Conservation (phyloP, 2,329 filamentous ascomycete species). For the Diplocarpon mali region DNA sequence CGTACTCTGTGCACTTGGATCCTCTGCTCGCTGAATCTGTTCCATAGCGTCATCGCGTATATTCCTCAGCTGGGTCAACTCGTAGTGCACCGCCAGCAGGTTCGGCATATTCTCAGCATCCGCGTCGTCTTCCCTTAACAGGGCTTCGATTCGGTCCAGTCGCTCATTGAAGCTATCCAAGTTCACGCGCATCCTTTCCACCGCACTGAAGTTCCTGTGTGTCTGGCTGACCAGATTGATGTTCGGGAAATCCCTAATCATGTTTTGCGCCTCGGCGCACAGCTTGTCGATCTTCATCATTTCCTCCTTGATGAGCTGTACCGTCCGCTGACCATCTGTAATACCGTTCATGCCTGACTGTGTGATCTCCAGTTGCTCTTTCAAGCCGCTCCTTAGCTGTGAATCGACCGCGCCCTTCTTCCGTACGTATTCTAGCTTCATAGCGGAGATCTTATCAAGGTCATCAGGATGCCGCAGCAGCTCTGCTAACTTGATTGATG, state of each 20-base stretch:
- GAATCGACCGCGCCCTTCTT: constrained; percentile 89
- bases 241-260: constrained; percentile 91
- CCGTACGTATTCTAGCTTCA: constrained; percentile 86
- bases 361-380: constrained; percentile 88
- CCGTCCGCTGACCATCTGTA: constrained; percentile 79
- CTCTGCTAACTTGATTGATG: constrained; percentile 63
- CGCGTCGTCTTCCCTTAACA: constrained; percentile 74
- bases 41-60: constrained; percentile 95
- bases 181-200: constrained; percentile 85
- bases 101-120: constrained; percentile 89
- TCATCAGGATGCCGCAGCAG: constrained; percentile 92
- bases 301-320: constrained; percentile 91
- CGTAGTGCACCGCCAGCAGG: constrained; percentile 79
- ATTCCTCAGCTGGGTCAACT: constrained; percentile 81
- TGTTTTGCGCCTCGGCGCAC: constrained; percentile 92
- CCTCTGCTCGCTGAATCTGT: constrained; percentile 73
- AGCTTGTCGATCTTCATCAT: constrained; percentile 98
- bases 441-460: constrained; percentile 82
- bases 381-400: constrained; percentile 76
- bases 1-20: constrained; percentile 65
- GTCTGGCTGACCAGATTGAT: constrained; percentile 89
- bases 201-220: constrained; percentile 90
- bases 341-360: constrained; percentile 87
- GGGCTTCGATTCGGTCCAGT: constrained; percentile 61
- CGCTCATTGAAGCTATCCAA: constrained; percentile 79